Percentiles rank a stretch among this genome's conserved stretches.
These are phyloP conservation scores for Cyphellophora europaea DNA, from an alignment of 2,329 filamentous ascomycete genomes.

Conservation along the genomic window DNA sequence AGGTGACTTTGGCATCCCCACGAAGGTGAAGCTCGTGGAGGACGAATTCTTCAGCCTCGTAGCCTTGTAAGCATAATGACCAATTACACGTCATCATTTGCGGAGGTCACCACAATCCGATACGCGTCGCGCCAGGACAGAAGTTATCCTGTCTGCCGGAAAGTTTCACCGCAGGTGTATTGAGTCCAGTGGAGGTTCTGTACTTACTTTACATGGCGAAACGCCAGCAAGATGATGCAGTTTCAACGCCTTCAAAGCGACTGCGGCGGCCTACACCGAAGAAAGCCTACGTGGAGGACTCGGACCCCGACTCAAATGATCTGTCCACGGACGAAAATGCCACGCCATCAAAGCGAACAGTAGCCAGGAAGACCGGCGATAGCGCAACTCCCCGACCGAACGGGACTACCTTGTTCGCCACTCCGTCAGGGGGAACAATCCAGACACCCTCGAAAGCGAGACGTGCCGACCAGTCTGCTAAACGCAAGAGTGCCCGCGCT, in stretches of 20 bases:
- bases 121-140: too few relatives aligned
- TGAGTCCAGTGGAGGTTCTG: too few relatives aligned
- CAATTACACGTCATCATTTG: too few relatives aligned
- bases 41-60: background rate
- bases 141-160: too few relatives aligned
- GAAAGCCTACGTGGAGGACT: background rate
- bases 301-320: background rate
- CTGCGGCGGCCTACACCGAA: background rate
- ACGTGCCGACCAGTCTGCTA: conserved; percentile 75
- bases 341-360: conserved; percentile 1
- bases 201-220: too few relatives aligned
- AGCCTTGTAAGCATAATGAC: too few relatives aligned
- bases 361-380: conserved; percentile 1
- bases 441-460: conserved; percentile 55
- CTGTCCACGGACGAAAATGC: background rate
- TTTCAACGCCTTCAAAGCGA: conserved; percentile 2
- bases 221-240: background rate
- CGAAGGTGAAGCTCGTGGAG: background rate
- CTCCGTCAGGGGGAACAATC: conserved; percentile 21
- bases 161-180: too few relatives aligned
- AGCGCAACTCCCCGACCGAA: conserved; percentile 19
- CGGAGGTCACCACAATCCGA: too few relatives aligned
- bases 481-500: conserved; percentile 70
- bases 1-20: background rate
- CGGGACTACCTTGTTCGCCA: conserved; percentile 29